A percentile compares a stretch with the other conserved stretches of the same genome.
phyloP scores from a whole-genome alignment of 208 protist genomes.

The Trypanosoma melophagium region DNA sequence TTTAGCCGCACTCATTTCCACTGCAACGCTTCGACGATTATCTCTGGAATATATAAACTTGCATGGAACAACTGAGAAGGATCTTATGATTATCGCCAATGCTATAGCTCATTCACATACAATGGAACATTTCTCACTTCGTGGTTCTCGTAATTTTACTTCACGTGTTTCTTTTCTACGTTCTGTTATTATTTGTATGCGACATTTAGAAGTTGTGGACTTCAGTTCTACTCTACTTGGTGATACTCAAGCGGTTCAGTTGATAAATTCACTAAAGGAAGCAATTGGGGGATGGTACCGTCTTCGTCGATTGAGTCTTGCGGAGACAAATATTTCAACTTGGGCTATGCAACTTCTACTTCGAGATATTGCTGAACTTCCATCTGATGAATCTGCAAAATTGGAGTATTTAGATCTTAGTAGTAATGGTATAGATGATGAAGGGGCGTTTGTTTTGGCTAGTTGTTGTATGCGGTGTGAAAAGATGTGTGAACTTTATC shows the following conservation, averaged over 20 bases:
- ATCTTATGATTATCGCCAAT: slow-evolving; percentile 28
- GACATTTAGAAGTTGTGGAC: slow-evolving; percentile 33
- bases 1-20: slow-evolving; percentile 32
- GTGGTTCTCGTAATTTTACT: slow-evolving; percentile 27
- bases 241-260: slow-evolving; percentile 35
- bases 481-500: slow-evolving; percentile 37
- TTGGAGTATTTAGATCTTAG: slow-evolving; percentile 50
- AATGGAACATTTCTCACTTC: slow-evolving; percentile 41
- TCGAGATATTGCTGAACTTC: slow-evolving; percentile 18
- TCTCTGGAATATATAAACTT: slow-evolving; percentile 37
- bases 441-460: slow-evolving; percentile 44
- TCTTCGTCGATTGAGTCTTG: slow-evolving; percentile 49
- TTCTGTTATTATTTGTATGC: slow-evolving; percentile 25
- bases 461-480: slow-evolving; percentile 46
- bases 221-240: slow-evolving; percentile 46
- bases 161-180: slow-evolving; percentile 24
- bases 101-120: slow-evolving; percentile 25
- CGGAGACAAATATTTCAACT: slow-evolving; percentile 48
- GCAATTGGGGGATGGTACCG: slow-evolving; percentile 58
- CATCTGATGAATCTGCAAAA: slow-evolving; percentile 7
- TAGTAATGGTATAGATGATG: slow-evolving; percentile 48
- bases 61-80: slow-evolving; percentile 21
- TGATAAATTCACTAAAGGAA: slow-evolving; percentile 33
- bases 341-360: slow-evolving; percentile 36
- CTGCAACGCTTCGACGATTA: slow-evolving; percentile 26